Evolutionary conservation across 176 grass and related monocot species (phyloP).

Genomic region (Rhipidocladum racemiflorum): DNA sequence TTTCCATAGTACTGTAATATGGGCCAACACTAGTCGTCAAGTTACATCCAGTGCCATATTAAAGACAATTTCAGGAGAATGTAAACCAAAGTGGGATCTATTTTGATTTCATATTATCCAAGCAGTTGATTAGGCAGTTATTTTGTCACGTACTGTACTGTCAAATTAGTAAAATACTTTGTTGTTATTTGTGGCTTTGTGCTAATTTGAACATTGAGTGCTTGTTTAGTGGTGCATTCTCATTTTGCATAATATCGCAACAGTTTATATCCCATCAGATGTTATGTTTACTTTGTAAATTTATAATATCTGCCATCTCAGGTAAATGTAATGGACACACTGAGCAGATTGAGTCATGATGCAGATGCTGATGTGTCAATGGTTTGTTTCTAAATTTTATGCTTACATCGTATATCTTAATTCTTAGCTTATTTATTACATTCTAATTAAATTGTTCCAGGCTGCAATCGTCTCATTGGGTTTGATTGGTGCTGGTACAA

Average conservation of each 20-base stretch:
- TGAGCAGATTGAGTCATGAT: constrained; percentile 98
- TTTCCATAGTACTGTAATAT: background rate
- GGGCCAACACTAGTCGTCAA: background rate
- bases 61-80: background rate
- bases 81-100: background rate
- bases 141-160: background rate
- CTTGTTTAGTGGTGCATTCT: background rate
- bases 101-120: background rate
- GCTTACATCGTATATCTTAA: background rate
- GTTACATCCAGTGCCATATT: background rate
- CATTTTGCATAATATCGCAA: background rate
- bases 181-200: background rate
- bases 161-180: background rate
- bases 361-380: constrained; percentile 93
- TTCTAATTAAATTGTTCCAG: constrained; percentile 38
- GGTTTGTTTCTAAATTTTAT: constrained; percentile 41
- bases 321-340: constrained; percentile 99
- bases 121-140: background rate
- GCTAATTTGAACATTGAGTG: background rate
- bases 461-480: constrained; percentile 89
- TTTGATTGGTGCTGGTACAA: constrained; percentile 95
- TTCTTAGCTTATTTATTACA: constrained; percentile 5
- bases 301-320: constrained; percentile 34
- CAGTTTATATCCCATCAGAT: background rate
- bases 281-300: background rate